Evolutionary conservation across 345 rosid genomes (phyloP), one percentile per base, ranked within the genome.

Genomic region (Corchorus olitorius): DNA sequence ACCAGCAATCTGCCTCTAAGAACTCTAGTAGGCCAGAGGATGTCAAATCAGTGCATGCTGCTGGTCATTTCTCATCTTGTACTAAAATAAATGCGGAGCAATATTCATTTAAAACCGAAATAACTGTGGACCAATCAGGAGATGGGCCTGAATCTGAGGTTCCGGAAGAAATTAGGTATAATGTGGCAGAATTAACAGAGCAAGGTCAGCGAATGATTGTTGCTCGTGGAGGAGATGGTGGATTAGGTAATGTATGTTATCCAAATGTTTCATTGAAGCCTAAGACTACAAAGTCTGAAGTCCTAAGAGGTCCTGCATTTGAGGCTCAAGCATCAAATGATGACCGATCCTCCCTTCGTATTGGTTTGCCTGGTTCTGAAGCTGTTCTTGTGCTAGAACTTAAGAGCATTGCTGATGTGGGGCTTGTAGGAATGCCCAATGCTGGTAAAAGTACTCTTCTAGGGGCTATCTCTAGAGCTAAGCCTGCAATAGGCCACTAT

Each of bases 361-460:
- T 80, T 6, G 98, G 99, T 49, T 74, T 71, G 8, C 93, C 86
- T 11, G 98, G 97, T 64, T 86, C 92, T 1, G 92, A 91, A 75
- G 83, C 93, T 61, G 75, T 86, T 62, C 77, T 92, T 71, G 80
- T 93, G 63, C 78, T 95, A 64, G 99, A 95, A 79, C 92, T 93
- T 65, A 95, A 95, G 83, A 93, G 94, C 86, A 93, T 95, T 13
- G 98, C 99, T 2, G 99, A 95, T 62, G 98, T 95, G 68, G 97
- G 99, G n/a, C 91, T 93, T 48, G 98, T 95, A 0, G 99, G 99
- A 16, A 88, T 95, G 94, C 98, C 99, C 70, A 95, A 91, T 77
- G 98, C 97, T 6, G 98, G 98, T 60, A 95, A 95, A 83, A 95
- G 98, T 63, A 95, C 97, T 52, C 97, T 95, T 73, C 84, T 95